These are phyloP conservation scores for Phellinidium pouzarii DNA, from an alignment of 1,284 basidiomycete species.

Conservation along the genomic window DNA sequence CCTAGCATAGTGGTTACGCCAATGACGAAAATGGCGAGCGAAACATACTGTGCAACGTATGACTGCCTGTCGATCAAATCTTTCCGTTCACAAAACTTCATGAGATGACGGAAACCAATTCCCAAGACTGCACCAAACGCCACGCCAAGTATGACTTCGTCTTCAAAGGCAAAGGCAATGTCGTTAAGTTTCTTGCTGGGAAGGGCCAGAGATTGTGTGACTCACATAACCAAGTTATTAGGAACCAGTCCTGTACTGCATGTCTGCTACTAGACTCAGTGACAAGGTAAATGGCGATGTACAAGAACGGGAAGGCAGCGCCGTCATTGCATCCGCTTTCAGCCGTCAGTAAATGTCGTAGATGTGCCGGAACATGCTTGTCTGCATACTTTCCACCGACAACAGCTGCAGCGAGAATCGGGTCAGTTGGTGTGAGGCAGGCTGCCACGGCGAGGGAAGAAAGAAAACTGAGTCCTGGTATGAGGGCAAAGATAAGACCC, in stretches of 20 bases:
- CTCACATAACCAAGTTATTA: constrained; percentile 78
- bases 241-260: constrained; percentile 78
- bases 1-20: constrained; percentile 82
- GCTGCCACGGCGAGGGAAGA: constrained; percentile 87
- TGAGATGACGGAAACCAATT: constrained; percentile 80
- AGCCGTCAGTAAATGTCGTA: constrained; percentile 85
- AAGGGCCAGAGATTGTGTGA: constrained; percentile 24
- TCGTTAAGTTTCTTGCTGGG: constrained; percentile 11
- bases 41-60: constrained; percentile 74
- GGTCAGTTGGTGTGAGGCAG: constrained; percentile 95
- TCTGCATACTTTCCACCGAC: constrained; percentile 98
- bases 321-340: constrained; percentile 95
- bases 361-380: constrained; percentile 95
- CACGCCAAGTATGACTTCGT: constrained; percentile 79
- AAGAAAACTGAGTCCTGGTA: constrained; percentile 83
- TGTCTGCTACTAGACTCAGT: constrained; percentile 59
- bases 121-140: constrained; percentile 79
- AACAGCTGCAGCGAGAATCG: constrained; percentile 83
- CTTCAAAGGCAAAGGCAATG: constrained; percentile 31
- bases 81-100: constrained; percentile 90
- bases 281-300: constrained; percentile 86
- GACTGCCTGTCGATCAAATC: constrained; percentile 95
- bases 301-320: constrained; percentile 95
- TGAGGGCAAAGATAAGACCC: constrained; percentile 81
- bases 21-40: constrained; percentile 74